Conservation (phyloP, 179 eudicot species). For the Spinacia oleracea region DNA sequence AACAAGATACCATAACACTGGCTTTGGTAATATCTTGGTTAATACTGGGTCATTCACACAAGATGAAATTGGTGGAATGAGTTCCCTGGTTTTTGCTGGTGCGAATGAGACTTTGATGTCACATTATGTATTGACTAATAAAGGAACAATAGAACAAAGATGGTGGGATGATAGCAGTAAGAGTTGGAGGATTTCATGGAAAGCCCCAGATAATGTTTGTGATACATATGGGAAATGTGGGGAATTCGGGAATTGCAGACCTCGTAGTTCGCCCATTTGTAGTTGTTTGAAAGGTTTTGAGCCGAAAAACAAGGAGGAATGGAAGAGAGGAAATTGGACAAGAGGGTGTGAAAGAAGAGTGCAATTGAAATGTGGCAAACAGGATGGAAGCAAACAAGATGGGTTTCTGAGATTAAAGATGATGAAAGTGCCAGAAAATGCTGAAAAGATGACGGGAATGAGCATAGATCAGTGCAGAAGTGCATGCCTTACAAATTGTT, state of each 20-base stretch:
- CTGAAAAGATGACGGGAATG: conserved; percentile 22
- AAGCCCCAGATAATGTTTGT: conserved; percentile 33
- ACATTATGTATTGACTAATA: conserved; percentile 5
- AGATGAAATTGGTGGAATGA: neutral
- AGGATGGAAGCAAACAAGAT: conserved; percentile 28
- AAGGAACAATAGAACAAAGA: conserved; percentile 23
- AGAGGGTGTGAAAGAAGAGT: conserved; percentile 15
- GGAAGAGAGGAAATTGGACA: conserved; percentile 21
- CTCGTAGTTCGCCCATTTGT: conserved; percentile 24
- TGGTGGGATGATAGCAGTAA: conserved; percentile 27
- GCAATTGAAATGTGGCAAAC: conserved; percentile 28
- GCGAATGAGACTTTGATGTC: conserved; percentile 23
- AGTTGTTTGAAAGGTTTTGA: conserved; percentile 38
- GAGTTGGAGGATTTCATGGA: conserved; percentile 25
- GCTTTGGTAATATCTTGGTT: conserved; percentile 16
- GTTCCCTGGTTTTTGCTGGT: conserved; percentile 20
- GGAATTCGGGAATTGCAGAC: conserved; percentile 41
- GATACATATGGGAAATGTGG: conserved; percentile 52
- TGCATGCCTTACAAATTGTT: conserved; percentile 9
- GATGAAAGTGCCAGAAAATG: conserved; percentile 42
- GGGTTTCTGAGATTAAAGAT: conserved; percentile 37
- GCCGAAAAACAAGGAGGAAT: conserved; percentile 39
- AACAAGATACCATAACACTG: conserved; percentile 14
- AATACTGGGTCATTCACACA: conserved; percentile 20
- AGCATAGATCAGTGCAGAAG: conserved; percentile 20